Conservation (phyloP, 116 monocot species). For the Thalassia testudinum region DNA sequence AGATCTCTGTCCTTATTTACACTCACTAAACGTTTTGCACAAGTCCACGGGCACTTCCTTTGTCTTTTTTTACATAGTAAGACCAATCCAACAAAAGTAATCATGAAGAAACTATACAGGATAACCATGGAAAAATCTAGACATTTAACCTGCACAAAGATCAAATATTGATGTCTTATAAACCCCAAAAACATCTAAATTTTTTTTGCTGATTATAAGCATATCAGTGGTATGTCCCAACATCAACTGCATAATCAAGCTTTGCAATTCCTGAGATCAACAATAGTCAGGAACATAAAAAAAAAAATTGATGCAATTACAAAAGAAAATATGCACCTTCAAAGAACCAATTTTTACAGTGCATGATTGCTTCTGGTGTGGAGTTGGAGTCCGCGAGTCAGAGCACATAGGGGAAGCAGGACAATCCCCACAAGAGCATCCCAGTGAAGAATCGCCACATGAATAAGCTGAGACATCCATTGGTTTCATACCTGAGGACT, state of each 20-base stretch:
- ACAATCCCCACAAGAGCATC: conserved; percentile 98
- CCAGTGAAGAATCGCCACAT: conserved; percentile 77
- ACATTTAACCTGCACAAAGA: conserved; percentile 61
- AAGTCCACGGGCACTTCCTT: conserved; percentile 15
- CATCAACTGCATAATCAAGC: no score
- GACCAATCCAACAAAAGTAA: conserved; percentile 34
- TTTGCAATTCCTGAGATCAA: no score
- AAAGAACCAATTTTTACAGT: conserved; percentile 56
- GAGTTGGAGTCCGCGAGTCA: conserved; percentile 14
- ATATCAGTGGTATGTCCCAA: no score
- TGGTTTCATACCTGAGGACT: conserved; percentile 50
- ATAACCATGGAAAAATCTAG: conserved; percentile 57
- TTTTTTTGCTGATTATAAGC: no score
- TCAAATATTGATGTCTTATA: background rate
- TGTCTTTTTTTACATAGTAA: conserved; percentile 21
- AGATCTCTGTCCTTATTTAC: conserved; percentile 20
- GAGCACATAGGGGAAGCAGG: conserved; percentile 58
- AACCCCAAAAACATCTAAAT: no score
- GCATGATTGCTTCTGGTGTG: conserved; percentile 40
- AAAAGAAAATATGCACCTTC: conserved; percentile 39
- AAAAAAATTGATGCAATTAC: background rate
- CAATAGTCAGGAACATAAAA: no score
- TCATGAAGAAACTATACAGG: conserved; percentile 35
- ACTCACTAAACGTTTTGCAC: conserved; percentile 19
- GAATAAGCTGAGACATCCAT: conserved; percentile 65